Conservation (phyloP, 768 basidiomycete genomes). For the Galerina marginata region DNA sequence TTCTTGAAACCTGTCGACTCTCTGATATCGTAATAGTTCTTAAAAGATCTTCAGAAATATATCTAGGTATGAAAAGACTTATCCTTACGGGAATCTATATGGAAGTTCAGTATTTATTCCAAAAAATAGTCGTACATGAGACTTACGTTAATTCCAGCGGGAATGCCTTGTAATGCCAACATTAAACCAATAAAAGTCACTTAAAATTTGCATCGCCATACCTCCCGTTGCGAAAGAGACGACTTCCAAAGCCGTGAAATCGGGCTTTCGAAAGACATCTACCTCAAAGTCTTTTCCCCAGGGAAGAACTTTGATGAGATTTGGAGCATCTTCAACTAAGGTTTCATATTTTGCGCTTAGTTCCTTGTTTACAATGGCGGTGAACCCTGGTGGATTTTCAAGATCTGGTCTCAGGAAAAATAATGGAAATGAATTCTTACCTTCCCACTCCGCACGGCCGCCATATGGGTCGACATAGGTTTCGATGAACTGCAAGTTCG, state of each 20-base stretch:
- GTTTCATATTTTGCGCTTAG: slow-evolving; percentile 82
- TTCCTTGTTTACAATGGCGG: slow-evolving; percentile 86
- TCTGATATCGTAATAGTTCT: slow-evolving; percentile 86
- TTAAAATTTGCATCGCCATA: slow-evolving; percentile 26
- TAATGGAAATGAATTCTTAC: slow-evolving; percentile 35
- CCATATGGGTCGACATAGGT: slow-evolving; percentile 91
- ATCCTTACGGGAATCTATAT: slow-evolving; percentile 64
- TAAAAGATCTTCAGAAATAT: not conserved
- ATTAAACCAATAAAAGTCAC: slow-evolving; percentile 4
- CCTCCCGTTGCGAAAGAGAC: slow-evolving; percentile 85
- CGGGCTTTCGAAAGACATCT: slow-evolving; percentile 83
- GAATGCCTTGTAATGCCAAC: slow-evolving; percentile 59
- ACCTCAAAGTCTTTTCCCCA: slow-evolving; percentile 77
- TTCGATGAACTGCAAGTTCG: slow-evolving; percentile 66
- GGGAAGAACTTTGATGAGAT: slow-evolving; percentile 79
- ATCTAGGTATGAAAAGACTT: not conserved
- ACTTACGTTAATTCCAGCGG: slow-evolving; percentile 82
- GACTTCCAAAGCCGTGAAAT: slow-evolving; percentile 86
- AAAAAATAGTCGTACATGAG: not conserved
- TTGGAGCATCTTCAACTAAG: slow-evolving; percentile 77
- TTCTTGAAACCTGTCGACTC: slow-evolving; percentile 89
- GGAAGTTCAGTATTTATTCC: slow-evolving; percentile 3
- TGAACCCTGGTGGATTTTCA: slow-evolving; percentile 63
- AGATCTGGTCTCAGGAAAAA: slow-evolving; percentile 10
- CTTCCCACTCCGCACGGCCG: slow-evolving; percentile 94